These are phyloP conservation scores for Penicillium waksmanii DNA, from an alignment of 495 filamentous ascomycete species.

Conservation along the genomic window DNA sequence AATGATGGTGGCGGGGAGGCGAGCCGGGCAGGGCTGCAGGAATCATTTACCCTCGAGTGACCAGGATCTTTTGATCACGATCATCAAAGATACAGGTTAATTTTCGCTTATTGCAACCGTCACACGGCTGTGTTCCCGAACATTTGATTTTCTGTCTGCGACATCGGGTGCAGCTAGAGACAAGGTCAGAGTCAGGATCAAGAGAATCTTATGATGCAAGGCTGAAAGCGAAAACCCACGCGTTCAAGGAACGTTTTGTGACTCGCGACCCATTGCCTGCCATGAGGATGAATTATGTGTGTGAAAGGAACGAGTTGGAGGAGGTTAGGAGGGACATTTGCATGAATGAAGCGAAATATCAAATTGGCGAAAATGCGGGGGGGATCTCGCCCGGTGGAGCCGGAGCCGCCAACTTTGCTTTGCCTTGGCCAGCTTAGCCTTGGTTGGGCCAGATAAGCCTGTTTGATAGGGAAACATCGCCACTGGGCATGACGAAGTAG, in stretches of 20 bases:
- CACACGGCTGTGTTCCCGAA: slow-evolving; percentile 46
- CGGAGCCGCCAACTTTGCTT: not conserved
- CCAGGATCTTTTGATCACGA: slow-evolving; percentile 46
- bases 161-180: slow-evolving; percentile 44
- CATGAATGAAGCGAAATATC: slow-evolving; percentile 1
- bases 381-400: slow-evolving; percentile 6
- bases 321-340: not conserved
- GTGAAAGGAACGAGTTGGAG: not conserved
- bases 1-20: not conserved
- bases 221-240: not conserved
- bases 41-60: slow-evolving; percentile 39
- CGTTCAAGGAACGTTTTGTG: slow-evolving; percentile 10
- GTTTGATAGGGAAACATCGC: not conserved
- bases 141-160: slow-evolving; percentile 53
- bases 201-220: not conserved
- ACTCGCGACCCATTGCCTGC: slow-evolving; percentile 5
- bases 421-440: not conserved
- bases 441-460: slow-evolving; percentile 3
- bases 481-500: not conserved
- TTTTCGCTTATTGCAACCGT: slow-evolving; percentile 48
- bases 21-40: not conserved
- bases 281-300: slow-evolving; percentile 1
- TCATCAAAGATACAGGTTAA: slow-evolving; percentile 45
- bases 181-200: slow-evolving; percentile 3
- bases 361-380: slow-evolving; percentile 1